Conservation (phyloP, 179 eudicot genomes). For the Heliamphora pulchella region DNA sequence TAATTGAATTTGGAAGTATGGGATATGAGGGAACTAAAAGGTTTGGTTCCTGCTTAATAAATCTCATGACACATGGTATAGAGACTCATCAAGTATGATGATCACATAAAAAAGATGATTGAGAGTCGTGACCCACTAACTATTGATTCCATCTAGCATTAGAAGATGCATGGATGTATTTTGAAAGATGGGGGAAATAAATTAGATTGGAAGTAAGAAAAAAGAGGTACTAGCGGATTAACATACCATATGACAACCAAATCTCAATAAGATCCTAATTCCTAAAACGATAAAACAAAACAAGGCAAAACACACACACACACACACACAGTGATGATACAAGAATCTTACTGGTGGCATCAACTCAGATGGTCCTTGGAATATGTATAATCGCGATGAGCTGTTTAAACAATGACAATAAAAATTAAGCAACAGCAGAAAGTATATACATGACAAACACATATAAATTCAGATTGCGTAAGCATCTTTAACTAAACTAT, state of each 20-base stretch:
- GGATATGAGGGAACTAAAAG: background rate
- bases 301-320: background rate
- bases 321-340: background rate
- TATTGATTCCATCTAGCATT: background rate
- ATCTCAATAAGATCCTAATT: background rate
- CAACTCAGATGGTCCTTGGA: constrained; percentile 91
- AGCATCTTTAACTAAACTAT: background rate
- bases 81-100: background rate
- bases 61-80: background rate
- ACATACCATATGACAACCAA: background rate
- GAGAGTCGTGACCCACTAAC: background rate
- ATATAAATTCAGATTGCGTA: background rate
- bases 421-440: constrained; percentile 1
- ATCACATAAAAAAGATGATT: background rate
- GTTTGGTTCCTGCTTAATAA: background rate
- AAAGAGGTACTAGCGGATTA: background rate
- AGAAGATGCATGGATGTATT: background rate
- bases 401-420: constrained; percentile 31
- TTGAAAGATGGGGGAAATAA: background rate
- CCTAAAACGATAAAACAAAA: background rate
- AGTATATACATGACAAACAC: background rate
- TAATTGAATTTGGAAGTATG: background rate
- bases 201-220: constrained; percentile 2
- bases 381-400: constrained; percentile 79
- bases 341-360: constrained; percentile 71